Conservation (phyloP, 805 yeast species). For the Priceomyces fermenticarens region DNA sequence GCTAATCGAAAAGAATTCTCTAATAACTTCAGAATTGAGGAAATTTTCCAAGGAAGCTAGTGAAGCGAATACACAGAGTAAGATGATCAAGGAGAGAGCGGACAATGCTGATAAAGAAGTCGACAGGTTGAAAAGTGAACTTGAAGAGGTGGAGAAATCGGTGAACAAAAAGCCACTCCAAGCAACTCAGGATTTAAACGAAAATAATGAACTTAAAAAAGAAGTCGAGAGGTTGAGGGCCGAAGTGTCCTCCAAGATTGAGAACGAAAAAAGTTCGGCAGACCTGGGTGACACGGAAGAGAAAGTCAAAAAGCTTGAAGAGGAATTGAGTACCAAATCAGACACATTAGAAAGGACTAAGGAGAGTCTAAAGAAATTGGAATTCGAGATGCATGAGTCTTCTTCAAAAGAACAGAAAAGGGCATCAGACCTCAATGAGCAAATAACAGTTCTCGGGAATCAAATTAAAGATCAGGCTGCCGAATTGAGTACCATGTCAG, state of each 20-base stretch:
- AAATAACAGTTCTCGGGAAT: too few species aligned
- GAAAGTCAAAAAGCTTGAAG: not conserved
- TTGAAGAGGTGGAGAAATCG: not conserved
- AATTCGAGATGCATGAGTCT: too few species aligned
- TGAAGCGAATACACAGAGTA: constrained; percentile 12
- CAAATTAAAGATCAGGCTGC: too few species aligned
- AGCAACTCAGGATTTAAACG: constrained; percentile 1
- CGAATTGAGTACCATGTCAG: too few species aligned
- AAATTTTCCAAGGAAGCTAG: constrained; percentile 34
- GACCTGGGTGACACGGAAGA: not conserved
- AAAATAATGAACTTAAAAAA: not conserved
- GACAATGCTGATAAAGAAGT: constrained; percentile 2
- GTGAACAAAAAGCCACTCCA: not conserved
- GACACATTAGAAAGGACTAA: not conserved
- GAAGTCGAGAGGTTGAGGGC: not conserved
- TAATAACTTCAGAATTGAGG: constrained; percentile 67
- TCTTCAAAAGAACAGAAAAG: too few species aligned
- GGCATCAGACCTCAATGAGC: not conserved
- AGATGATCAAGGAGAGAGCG: constrained; percentile 5
- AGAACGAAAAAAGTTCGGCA: not conserved
- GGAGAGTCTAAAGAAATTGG: too few species aligned
- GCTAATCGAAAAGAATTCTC: constrained; percentile 53
- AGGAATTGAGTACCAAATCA: not conserved
- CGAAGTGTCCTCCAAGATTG: not conserved
- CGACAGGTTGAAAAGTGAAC: not conserved